These are phyloP conservation scores for Sarocladium oryzae DNA, from an alignment of 2,329 filamentous ascomycete species.

Conservation along the genomic window DNA sequence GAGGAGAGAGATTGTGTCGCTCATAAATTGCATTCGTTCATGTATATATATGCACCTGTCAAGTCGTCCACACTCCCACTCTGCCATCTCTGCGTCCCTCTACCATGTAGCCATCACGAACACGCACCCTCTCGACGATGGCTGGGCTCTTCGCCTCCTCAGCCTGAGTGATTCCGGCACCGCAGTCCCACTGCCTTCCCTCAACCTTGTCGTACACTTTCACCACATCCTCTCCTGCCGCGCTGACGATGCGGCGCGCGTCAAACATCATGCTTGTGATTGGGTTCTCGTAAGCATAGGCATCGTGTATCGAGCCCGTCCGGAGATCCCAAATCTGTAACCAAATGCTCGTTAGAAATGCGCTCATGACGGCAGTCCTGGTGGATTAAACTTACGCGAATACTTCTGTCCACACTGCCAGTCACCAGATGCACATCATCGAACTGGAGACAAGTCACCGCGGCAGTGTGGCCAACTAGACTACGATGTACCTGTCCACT, in stretches of 20 bases:
- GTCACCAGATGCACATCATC: conserved; percentile 94
- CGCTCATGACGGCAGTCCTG: neutral
- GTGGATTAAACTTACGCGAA: conserved; percentile 62
- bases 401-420: conserved; percentile 84
- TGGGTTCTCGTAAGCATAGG: conserved; percentile 88
- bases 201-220: conserved; percentile 99
- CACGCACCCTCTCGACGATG: conserved; percentile 76
- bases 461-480: conserved; percentile 89
- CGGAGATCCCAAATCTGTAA: conserved; percentile 94
- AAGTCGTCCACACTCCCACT: conserved; percentile 85
- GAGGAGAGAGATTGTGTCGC: conserved; percentile 2
- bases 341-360: conserved; percentile 18
- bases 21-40: neutral
- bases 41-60: conserved; percentile 16
- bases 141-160: conserved; percentile 59
- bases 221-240: conserved; percentile 85
- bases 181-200: conserved; percentile 93
- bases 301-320: conserved; percentile 90
- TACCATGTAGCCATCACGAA: conserved; percentile 89
- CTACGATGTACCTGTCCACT: conserved; percentile 97
- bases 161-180: conserved; percentile 67
- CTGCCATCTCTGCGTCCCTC: conserved; percentile 84
- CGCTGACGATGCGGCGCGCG: conserved; percentile 76
- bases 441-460: conserved; percentile 91
- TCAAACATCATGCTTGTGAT: conserved; percentile 99